Percentiles rank a stretch among this genome's conserved stretches.
These are phyloP conservation scores for Starmera dryadoides DNA, from an alignment of 805 yeast species.

Conservation along the genomic window DNA sequence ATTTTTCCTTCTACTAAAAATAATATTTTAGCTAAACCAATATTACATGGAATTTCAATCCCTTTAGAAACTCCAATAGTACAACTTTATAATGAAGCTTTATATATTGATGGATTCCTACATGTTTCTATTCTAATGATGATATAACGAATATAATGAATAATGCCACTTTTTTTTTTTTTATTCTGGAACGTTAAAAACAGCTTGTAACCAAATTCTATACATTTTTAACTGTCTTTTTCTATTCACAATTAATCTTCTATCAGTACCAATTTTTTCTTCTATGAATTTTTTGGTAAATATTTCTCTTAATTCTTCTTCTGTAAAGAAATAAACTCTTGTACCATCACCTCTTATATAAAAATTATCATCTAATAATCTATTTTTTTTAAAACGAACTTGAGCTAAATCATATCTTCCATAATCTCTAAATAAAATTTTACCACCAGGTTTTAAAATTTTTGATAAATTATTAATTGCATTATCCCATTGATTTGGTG, in stretches of 20 bases:
- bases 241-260: slow-evolving; percentile 85
- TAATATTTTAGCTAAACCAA: slow-evolving; percentile 32
- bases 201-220: slow-evolving; percentile 94
- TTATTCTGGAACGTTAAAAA: slow-evolving; percentile 43
- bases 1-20: slow-evolving; percentile 33
- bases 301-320: slow-evolving; percentile 75
- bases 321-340: slow-evolving; percentile 93
- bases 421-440: slow-evolving; percentile 83
- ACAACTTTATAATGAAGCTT: slow-evolving; percentile 37
- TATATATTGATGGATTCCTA: slow-evolving; percentile 59
- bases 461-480: slow-evolving; percentile 69
- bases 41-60: slow-evolving; percentile 49
- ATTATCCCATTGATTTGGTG: slow-evolving; percentile 84
- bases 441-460: slow-evolving; percentile 88
- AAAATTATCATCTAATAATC: slow-evolving; percentile 85
- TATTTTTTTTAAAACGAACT: slow-evolving; percentile 81
- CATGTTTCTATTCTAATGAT: slow-evolving; percentile 43
- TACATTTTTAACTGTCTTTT: slow-evolving; percentile 93
- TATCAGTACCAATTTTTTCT: slow-evolving; percentile 77
- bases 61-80: slow-evolving; percentile 37
- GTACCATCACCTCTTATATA: slow-evolving; percentile 98
- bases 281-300: slow-evolving; percentile 64
- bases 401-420: slow-evolving; percentile 96
- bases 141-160: slow-evolving; percentile 6
- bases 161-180: background rate